Evolutionary conservation across 441 rosid genomes (phyloP).

Genomic region (Gossypium davidsonii): DNA sequence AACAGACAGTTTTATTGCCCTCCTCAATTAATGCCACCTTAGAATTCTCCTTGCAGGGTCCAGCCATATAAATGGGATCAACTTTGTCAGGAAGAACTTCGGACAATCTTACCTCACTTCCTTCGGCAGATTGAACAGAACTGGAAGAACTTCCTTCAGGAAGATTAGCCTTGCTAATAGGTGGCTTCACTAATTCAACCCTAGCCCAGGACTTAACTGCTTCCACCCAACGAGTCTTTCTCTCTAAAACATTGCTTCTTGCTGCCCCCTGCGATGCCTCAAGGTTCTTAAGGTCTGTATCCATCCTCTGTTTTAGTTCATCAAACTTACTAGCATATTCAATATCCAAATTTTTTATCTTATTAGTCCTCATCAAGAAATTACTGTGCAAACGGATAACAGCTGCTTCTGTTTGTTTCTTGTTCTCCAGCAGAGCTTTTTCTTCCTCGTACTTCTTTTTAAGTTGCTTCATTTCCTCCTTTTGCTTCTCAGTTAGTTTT

Average conservation of each 20-base stretch:
- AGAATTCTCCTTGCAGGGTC: no score
- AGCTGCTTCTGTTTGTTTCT: slow-evolving; percentile 38
- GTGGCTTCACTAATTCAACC: slow-evolving; percentile 26
- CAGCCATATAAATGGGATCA: no score
- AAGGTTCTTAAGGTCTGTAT: slow-evolving; percentile 26
- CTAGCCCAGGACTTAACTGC: slow-evolving; percentile 45
- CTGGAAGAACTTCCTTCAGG: no score
- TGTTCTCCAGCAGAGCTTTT: slow-evolving; percentile 38
- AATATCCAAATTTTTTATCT: slow-evolving; percentile 42
- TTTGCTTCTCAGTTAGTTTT: slow-evolving; percentile 36
- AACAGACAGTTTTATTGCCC: no score
- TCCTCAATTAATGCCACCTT: no score
- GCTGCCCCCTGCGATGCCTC: slow-evolving; percentile 38
- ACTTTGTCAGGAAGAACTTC: no score
- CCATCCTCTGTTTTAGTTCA: slow-evolving; percentile 33
- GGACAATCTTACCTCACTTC: no score
- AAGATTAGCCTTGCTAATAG: slow-evolving; percentile 13
- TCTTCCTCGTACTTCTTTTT: slow-evolving; percentile 31
- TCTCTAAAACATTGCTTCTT: slow-evolving; percentile 38
- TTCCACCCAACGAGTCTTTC: slow-evolving; percentile 38
- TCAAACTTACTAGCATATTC: slow-evolving; percentile 38
- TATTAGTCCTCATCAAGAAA: slow-evolving; percentile 30
- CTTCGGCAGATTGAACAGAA: no score
- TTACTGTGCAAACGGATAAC: slow-evolving; percentile 38
- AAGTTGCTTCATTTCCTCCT: slow-evolving; percentile 33